Conservation (phyloP, 2,329 filamentous ascomycete species). For the Thielaviopsis musarum region DNA sequence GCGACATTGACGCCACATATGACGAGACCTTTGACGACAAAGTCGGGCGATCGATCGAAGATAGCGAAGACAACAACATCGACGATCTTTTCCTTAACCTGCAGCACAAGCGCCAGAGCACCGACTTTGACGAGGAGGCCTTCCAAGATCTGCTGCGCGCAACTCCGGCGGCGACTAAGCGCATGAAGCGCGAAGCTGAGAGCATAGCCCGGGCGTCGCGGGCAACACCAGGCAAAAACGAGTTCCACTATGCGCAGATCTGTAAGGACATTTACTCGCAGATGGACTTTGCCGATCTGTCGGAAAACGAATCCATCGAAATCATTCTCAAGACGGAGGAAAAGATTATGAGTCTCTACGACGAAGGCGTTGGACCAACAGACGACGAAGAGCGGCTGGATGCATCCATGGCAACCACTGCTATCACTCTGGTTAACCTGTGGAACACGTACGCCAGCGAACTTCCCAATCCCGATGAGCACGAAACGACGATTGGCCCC, state of each 20-base stretch:
- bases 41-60: constrained; percentile 22
- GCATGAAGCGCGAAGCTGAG: constrained; percentile 37
- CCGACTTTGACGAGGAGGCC: constrained; percentile 17
- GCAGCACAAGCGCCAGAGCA: constrained; percentile 27
- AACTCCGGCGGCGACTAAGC: constrained; percentile 36
- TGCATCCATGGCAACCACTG: constrained; percentile 35
- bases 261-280: constrained; percentile 50
- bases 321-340: constrained; percentile 63
- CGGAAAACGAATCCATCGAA: constrained; percentile 44
- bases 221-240: constrained; percentile 27
- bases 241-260: constrained; percentile 50
- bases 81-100: constrained; percentile 34
- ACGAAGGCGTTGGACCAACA: constrained; percentile 38
- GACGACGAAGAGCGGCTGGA: constrained; percentile 41
- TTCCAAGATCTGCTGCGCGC: constrained; percentile 25
- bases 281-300: constrained; percentile 40
- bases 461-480: constrained; percentile 32
- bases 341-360: constrained; percentile 47
- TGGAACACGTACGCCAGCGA: constrained; percentile 39
- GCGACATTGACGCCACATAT: constrained; percentile 11
- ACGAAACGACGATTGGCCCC: constrained; percentile 47
- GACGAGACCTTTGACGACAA: constrained; percentile 13
- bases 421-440: constrained; percentile 32
- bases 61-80: constrained; percentile 25
- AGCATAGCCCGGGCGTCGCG: constrained; percentile 33